Percentiles rank a stretch among this genome's conserved stretches.
Evolutionary conservation across 139 green algal genomes (phyloP).

Genomic region (Monoraphidium neglectum): DNA sequence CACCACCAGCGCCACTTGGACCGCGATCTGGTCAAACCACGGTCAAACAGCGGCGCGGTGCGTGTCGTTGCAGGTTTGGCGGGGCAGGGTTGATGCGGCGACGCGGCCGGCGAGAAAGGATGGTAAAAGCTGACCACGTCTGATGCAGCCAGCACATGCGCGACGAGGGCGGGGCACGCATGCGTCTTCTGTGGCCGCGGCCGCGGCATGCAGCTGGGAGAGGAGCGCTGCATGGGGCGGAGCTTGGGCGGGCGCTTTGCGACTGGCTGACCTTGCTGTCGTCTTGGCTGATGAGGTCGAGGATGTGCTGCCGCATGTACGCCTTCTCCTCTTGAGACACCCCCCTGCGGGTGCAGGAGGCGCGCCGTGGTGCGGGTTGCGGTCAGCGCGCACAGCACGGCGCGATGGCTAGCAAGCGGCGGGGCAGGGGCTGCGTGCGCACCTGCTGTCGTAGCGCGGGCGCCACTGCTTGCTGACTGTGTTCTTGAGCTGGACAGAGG

Average conservation of each 20-base stretch:
- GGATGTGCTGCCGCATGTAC: slow-evolving; percentile 70
- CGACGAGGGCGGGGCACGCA: background rate
- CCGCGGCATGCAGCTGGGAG: background rate
- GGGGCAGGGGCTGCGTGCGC: background rate
- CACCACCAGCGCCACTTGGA: slow-evolving; percentile 86
- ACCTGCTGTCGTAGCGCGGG: slow-evolving; percentile 36
- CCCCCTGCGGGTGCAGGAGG: slow-evolving; percentile 41
- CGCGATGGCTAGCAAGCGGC: background rate
- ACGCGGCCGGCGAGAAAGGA: background rate
- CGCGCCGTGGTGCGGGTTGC: background rate
- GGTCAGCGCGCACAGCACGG: background rate
- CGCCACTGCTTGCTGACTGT: slow-evolving; percentile 79
- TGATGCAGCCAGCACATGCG: background rate
- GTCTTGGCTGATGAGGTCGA: slow-evolving; percentile 73
- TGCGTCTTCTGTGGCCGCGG: background rate
- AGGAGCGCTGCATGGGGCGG: background rate
- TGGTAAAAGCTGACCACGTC: background rate
- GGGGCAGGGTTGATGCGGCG: too few species aligned
- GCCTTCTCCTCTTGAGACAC: slow-evolving; percentile 80
- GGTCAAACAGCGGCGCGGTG: background rate
- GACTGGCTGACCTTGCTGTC: slow-evolving; percentile 74
- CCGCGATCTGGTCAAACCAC: slow-evolving; percentile 61
- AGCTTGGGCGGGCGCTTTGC: background rate
- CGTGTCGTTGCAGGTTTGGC: too few species aligned
- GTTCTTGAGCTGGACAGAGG: slow-evolving; percentile 92